Base-by-base conservation (phyloP, 805 yeast species). In the Spathaspora gorwiae region DNA sequence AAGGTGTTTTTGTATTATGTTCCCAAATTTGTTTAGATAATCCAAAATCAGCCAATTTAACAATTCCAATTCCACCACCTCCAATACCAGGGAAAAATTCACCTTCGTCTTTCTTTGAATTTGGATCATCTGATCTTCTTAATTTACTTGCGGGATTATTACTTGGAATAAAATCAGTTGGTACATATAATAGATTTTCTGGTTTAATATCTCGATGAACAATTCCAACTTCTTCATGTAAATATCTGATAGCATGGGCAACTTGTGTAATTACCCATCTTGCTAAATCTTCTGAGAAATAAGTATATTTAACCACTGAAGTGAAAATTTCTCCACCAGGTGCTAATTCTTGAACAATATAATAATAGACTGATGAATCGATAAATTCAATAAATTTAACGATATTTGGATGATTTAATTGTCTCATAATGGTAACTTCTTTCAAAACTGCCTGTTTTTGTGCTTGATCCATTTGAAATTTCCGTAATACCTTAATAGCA, bases 1-100 rank as follows among this genome's bases (percentile, higher is more conserved):
- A 94, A 0, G 99, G 99, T 0, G 99, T 94, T 75, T 89, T 88
- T 19, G 97, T 87, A 55, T 87, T 87, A 40, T 83, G 78, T 57
- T 85, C 87, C 83, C 90, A 85, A 30, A 92, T 81, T 59, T 90
- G 87, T 65, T 94, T 94, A 3, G 96, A 88, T 14, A 94, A 70
- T 0, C 99, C 99, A 66, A 94, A 94, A 65, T 94, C 99, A 1
- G 98, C 98, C 43, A 94, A 71, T 63, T 92, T 92, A 31, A 94
- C 90, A 12, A 70, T 56, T 7, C 98, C 99, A 53, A 94, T 85
- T 11, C 90, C 87, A 44, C 97, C 99, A 39, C 95, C 96, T 31
- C 99, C 99, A 15, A 87, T 68, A 10, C 87, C 87, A 5, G 85
- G 83, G 8, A 64, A 65, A 55, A 90, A 94, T 49, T 76, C 79